phyloP scores from a whole-genome alignment of 2,329 filamentous ascomycete genomes.

The Hirsutella rhossiliensis region DNA sequence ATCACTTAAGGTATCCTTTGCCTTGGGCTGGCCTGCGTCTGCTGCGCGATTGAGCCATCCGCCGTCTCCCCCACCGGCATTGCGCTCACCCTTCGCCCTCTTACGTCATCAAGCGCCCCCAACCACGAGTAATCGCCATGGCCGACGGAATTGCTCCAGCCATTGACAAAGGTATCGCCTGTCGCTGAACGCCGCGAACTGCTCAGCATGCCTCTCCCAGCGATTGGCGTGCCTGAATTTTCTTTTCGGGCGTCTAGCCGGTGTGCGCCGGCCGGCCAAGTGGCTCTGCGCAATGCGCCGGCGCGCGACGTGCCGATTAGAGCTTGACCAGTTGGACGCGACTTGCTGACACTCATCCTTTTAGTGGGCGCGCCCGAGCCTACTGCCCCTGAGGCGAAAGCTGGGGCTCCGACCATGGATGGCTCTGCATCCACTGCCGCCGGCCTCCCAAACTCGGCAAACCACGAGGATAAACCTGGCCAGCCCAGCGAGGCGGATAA shows the following conservation, averaged over 20 bases:
- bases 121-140: constrained; percentile 13
- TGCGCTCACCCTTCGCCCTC: neutral
- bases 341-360: neutral
- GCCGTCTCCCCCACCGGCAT: neutral
- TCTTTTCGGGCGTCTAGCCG: neutral
- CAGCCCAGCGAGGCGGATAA: neutral
- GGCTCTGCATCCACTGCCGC: constrained; percentile 4
- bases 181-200: constrained; percentile 4
- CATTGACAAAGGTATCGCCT: constrained; percentile 22
- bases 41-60: neutral
- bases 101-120: constrained; percentile 8
- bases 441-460: constrained; percentile 5
- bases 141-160: constrained; percentile 21
- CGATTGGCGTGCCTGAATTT: neutral
- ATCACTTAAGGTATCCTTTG: too few species aligned
- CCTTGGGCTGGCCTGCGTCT: neutral
- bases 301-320: neutral
- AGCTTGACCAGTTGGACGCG: neutral
- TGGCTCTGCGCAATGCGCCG: neutral
- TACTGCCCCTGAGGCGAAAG: constrained; percentile 15
- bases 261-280: neutral
- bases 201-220: neutral
- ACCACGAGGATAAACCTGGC: constrained; percentile 7
- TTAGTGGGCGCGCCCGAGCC: constrained; percentile 17
- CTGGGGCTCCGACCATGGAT: constrained; percentile 13